phyloP scores from a whole-genome alignment of 768 basidiomycete species.

The Amylocystis lapponica region DNA sequence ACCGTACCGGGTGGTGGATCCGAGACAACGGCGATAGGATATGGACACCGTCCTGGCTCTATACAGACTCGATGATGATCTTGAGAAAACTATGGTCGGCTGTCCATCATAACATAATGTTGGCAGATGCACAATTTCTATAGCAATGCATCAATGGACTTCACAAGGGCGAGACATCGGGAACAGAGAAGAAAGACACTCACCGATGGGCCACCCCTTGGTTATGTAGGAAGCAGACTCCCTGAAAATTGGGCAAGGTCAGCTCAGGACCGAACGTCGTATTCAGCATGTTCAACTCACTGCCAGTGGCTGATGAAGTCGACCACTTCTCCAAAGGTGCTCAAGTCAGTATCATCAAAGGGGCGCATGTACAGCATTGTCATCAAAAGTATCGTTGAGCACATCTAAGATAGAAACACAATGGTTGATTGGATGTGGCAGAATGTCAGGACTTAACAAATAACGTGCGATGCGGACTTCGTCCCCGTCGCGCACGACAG shows the following conservation, averaged over 20 bases:
- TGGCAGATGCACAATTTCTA: slow-evolving; percentile 16
- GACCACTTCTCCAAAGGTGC: not conserved
- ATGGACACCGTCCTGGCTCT: not conserved
- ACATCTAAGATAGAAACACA: slow-evolving; percentile 1
- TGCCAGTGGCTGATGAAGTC: slow-evolving; percentile 8
- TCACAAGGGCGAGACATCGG: slow-evolving; percentile 2
- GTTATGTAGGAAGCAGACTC: slow-evolving; percentile 14
- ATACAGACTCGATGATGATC: slow-evolving; percentile 13
- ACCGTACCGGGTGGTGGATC: slow-evolving; percentile 6
- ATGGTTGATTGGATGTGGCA: not conserved
- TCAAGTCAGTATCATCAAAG: slow-evolving; percentile 7
- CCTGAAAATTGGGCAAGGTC: slow-evolving; percentile 10
- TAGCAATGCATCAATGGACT: no score
- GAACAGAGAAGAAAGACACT: not conserved
- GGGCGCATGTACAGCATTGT: slow-evolving; percentile 9
- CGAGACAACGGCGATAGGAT: not conserved
- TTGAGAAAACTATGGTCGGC: slow-evolving; percentile 9
- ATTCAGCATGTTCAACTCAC: no score
- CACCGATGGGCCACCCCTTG: slow-evolving; percentile 16
- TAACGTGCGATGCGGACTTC: no score
- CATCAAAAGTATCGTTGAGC: not conserved
- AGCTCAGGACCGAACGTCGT: not conserved
- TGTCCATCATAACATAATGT: slow-evolving; percentile 20
- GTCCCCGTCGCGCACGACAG: no score
- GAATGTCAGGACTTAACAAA: no score